Percentiles rank a stretch among this genome's conserved stretches.
phyloP scores from a whole-genome alignment of 2,329 filamentous ascomycete genomes.

The Claviceps arundinis region DNA sequence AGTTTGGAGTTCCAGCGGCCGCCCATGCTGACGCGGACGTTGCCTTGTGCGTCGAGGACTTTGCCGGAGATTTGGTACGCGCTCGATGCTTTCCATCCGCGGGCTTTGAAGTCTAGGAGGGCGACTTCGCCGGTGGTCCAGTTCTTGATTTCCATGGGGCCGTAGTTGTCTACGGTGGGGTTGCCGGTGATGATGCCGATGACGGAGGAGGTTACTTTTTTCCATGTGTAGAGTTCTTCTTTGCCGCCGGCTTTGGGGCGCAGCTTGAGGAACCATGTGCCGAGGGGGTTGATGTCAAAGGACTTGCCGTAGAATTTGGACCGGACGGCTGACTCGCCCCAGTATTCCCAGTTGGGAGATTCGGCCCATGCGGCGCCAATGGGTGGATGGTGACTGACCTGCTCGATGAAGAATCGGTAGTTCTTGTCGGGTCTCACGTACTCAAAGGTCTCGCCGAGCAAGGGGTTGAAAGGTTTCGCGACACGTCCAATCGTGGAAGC shows the following conservation, averaged over 20 bases:
- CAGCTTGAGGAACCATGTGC: slow-evolving; percentile 89
- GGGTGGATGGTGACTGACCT: slow-evolving; percentile 94
- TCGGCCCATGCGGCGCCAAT: slow-evolving; percentile 90
- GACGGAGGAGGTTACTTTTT: slow-evolving; percentile 96
- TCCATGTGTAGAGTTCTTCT: slow-evolving; percentile 93
- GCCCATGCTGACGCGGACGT: slow-evolving; percentile 76
- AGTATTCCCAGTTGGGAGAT: slow-evolving; percentile 90
- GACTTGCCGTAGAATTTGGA: slow-evolving; percentile 97
- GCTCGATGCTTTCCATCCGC: slow-evolving; percentile 89
- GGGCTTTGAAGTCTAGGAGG: slow-evolving; percentile 80
- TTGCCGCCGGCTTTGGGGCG: slow-evolving; percentile 62
- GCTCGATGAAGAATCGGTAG: slow-evolving; percentile 96
- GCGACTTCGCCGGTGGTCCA: slow-evolving; percentile 91
- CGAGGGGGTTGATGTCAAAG: slow-evolving; percentile 91
- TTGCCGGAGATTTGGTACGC: slow-evolving; percentile 83
- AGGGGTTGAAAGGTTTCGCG: slow-evolving; percentile 94
- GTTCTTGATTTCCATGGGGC: slow-evolving; percentile 93
- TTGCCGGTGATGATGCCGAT: slow-evolving; percentile 96
- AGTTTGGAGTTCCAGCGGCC: slow-evolving; percentile 97
- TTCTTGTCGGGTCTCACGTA: slow-evolving; percentile 93
- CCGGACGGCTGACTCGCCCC: slow-evolving; percentile 86
- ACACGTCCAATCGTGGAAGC: slow-evolving; percentile 93
- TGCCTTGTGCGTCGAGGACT: slow-evolving; percentile 65
- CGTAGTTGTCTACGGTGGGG: slow-evolving; percentile 95
- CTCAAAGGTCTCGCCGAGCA: slow-evolving; percentile 92